phyloP scores from a whole-genome alignment of 345 rosid species.

The Acer campestre region DNA sequence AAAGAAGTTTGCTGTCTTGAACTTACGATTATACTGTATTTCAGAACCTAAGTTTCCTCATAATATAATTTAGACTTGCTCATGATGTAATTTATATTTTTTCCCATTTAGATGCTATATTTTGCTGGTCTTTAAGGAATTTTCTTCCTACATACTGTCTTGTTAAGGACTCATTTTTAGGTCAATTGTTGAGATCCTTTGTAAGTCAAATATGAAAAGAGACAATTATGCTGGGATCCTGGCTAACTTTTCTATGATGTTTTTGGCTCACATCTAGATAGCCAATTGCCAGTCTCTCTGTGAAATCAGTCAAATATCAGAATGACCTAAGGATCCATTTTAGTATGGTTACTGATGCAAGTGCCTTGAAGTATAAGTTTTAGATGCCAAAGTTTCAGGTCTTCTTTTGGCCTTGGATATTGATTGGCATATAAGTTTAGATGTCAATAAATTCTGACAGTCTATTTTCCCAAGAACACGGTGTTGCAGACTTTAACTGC shows the following conservation, averaged over 20 bases:
- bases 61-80: background rate
- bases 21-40: background rate
- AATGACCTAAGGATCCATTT: background rate
- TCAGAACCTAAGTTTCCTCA: too few relatives aligned
- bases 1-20: background rate
- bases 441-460: background rate
- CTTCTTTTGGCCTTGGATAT: background rate
- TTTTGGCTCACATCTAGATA: too few relatives aligned
- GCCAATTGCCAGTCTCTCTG: background rate
- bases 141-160: background rate
- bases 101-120: too few relatives aligned
- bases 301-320: background rate
- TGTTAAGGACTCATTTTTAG: background rate
- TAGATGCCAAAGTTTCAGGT: background rate
- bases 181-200: background rate
- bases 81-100: too few relatives aligned
- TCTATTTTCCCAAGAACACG: background rate
- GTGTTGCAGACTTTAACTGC: background rate
- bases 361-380: background rate
- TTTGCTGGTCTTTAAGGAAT: too few relatives aligned
- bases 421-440: background rate
- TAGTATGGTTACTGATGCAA: background rate
- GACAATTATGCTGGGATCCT: background rate
- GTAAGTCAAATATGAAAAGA: background rate
- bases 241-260: too few relatives aligned